Evolutionary conservation across 1,284 basidiomycete genomes (phyloP).

Genomic region (Trametes pubescens): DNA sequence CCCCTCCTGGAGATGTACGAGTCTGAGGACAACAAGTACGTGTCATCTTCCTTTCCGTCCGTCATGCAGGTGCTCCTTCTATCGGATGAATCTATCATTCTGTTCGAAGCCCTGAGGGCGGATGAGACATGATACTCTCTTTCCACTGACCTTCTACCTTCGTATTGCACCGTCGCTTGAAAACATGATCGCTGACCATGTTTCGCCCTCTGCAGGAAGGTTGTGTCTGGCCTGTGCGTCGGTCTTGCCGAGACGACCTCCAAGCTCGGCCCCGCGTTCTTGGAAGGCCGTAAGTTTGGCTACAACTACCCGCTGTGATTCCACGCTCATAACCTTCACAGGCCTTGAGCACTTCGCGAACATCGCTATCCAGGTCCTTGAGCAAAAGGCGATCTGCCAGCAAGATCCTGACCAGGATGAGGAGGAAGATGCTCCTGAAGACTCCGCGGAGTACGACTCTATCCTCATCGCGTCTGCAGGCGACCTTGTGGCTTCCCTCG

Average conservation of each 20-base stretch:
- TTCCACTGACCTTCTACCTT: slow-evolving; percentile 43
- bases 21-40: slow-evolving; percentile 98
- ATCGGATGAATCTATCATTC: slow-evolving; percentile 68
- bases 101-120: slow-evolving; percentile 70
- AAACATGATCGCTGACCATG: slow-evolving; percentile 31
- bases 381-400: slow-evolving; percentile 95
- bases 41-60: slow-evolving; percentile 37
- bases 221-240: slow-evolving; percentile 87
- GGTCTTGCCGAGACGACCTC: slow-evolving; percentile 91
- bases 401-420: slow-evolving; percentile 96
- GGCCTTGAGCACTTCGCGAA: slow-evolving; percentile 84
- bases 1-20: slow-evolving; percentile 91
- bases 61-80: neutral
- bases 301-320: neutral
- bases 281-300: slow-evolving; percentile 68
- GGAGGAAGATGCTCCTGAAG: slow-evolving; percentile 79
- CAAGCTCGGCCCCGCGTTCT: slow-evolving; percentile 88
- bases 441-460: slow-evolving; percentile 96
- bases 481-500: slow-evolving; percentile 93
- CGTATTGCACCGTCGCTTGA: slow-evolving; percentile 21
- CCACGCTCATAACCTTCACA: slow-evolving; percentile 43
- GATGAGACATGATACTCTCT: slow-evolving; percentile 59
- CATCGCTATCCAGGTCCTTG: slow-evolving; percentile 85
- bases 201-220: slow-evolving; percentile 64
- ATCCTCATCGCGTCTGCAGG: slow-evolving; percentile 94